Evolutionary conservation across 139 green algal species (phyloP), one percentile per base, ranked within the genome.

Genomic region (Auxenochlorella protothecoides): DNA sequence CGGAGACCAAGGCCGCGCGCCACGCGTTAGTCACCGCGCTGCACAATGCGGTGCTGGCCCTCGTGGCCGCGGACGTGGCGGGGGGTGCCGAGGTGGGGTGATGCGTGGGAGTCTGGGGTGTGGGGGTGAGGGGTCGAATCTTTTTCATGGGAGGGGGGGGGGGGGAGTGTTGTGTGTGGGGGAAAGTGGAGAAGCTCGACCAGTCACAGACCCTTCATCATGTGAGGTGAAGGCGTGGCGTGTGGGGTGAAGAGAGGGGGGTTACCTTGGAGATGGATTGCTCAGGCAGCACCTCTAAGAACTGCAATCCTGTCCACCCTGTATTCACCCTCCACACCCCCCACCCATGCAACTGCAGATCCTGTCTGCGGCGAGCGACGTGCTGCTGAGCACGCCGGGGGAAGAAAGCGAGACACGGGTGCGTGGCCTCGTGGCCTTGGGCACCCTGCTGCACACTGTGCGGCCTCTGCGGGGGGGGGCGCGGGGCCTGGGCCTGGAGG

Each of bases 21-120:
- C 76, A 88, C 9, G 79, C 75, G 14, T 83, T 70, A 70, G 93
- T 93, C 69, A 74, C 66, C 63, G 88, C 85, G 78, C 70, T 76
- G 62, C 78, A 86, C 6, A 53, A 59, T 4, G 11, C 70, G 0
- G 44, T 85, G 59, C 75, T 72, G 14, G 51, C 14, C 3, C 27
- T 44, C 27, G 27, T 91, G 79, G 84, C 54, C 78, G 63, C 66
- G 72, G 12, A 6, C 15, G 2, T 61, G 81, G 15, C 11, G 67
- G 12, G 73, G 27, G 27, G 65, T 71, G 53, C n/a, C 72, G 10
- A 61, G 51, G 2, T 66, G 80, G 52, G 53, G 66, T 12, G 68
- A 72, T 52, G 62, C 60, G n/a, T 52, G 90, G 64, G 56, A 44
- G 27, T 44, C 27, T 44, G 27, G 27, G 27, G 27, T 44, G 27